These are phyloP conservation scores for Cylindrotheca closterium DNA, from an alignment of 108 stramenopile species.

Conservation along the genomic window DNA sequence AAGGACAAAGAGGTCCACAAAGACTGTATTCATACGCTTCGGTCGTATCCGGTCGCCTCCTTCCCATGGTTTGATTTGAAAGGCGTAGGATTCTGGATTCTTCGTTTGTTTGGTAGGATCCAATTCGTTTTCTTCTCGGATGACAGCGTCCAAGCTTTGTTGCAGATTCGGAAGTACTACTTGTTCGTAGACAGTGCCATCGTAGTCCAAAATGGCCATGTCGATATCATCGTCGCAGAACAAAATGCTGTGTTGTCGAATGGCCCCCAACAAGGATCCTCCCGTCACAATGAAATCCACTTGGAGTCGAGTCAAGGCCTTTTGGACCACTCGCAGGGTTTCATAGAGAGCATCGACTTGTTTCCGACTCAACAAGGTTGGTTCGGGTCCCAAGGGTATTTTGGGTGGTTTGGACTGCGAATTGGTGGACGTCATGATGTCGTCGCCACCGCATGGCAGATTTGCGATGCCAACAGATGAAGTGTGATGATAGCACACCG, in stretches of 20 bases:
- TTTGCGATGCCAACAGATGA: too few species aligned
- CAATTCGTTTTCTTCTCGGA: background rate
- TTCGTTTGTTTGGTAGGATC: too few species aligned
- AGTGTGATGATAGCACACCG: too few species aligned
- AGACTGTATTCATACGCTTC: constrained; percentile 46
- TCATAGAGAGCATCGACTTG: constrained; percentile 62
- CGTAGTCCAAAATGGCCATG: constrained; percentile 58
- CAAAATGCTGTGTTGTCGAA: constrained; percentile 69
- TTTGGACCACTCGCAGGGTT: constrained; percentile 31
- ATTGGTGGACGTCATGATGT: too few species aligned
- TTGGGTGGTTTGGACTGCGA: background rate
- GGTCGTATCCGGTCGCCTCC: constrained; percentile 65
- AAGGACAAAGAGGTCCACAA: constrained; percentile 63
- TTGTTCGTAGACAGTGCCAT: constrained; percentile 33
- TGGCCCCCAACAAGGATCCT: constrained; percentile 67
- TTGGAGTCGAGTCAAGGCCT: constrained; percentile 37
- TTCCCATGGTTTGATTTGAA: constrained; percentile 58
- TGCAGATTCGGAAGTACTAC: constrained; percentile 33
- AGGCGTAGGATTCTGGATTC: constrained; percentile 36
- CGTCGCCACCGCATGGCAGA: too few species aligned
- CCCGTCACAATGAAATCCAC: constrained; percentile 65
- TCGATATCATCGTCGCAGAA: constrained; percentile 85
- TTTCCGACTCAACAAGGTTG: constrained; percentile 44
- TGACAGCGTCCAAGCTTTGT: constrained; percentile 23
- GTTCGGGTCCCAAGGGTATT: constrained; percentile 48